A percentile compares a stretch with the other conserved stretches of the same genome.
Evolutionary conservation across 2,329 filamentous ascomycete species (phyloP).

Genomic region (Apiospora aurea): DNA sequence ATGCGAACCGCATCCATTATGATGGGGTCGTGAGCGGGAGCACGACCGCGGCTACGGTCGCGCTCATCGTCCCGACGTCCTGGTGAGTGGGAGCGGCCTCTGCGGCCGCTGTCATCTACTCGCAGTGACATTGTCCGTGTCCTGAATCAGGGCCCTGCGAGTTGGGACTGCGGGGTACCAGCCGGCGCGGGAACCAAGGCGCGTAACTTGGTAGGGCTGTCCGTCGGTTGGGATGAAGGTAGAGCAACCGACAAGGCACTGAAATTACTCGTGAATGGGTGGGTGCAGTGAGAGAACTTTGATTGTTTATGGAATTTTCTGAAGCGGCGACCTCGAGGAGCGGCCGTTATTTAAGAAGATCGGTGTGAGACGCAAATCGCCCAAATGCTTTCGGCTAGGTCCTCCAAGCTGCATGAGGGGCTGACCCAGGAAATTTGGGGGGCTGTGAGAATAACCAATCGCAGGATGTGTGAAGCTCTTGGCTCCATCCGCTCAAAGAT

Average conservation of each 20-base stretch:
- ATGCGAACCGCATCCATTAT: constrained; percentile 51
- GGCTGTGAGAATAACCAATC: constrained; percentile 10
- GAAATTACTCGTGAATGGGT: background rate
- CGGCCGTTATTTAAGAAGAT: background rate
- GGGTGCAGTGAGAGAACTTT: background rate
- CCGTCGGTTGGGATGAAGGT: background rate
- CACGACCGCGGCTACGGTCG: constrained; percentile 45
- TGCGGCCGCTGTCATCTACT: constrained; percentile 53
- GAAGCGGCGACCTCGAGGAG: background rate
- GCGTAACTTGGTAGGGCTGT: constrained; percentile 10
- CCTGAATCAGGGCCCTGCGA: constrained; percentile 6
- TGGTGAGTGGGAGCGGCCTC: constrained; percentile 56
- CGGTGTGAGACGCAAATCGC: constrained; percentile 4
- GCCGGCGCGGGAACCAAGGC: constrained; percentile 12
- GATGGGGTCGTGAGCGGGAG: constrained; percentile 38
- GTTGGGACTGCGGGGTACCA: constrained; percentile 17
- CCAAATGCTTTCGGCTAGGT: background rate
- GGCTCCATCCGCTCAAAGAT: background rate
- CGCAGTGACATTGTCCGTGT: constrained; percentile 56
- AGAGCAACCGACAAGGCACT: background rate
- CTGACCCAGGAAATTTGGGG: constrained; percentile 11
- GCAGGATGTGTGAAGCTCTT: background rate
- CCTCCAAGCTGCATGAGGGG: constrained; percentile 5
- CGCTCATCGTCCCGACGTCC: constrained; percentile 47
- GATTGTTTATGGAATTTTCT: background rate